Evolutionary conservation across 2,329 filamentous ascomycete species (phyloP).

Genomic region (Verticillium alfalfae): DNA sequence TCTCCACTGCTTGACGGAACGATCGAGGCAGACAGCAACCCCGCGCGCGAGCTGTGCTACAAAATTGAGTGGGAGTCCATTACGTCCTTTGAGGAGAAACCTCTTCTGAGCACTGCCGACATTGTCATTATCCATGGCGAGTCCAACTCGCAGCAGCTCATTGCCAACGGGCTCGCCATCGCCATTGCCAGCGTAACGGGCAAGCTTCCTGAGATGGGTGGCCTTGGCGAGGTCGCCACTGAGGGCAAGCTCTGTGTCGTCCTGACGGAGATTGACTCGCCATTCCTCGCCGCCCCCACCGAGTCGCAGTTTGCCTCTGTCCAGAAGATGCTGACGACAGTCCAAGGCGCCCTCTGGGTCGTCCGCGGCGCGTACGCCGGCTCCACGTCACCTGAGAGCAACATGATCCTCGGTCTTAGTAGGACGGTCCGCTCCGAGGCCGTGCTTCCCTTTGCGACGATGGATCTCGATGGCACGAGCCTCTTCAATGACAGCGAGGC

Average conservation of each 20-base stretch:
- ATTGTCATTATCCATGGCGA: conserved; percentile 13
- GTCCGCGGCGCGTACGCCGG: conserved; percentile 30
- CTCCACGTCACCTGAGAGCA: conserved; percentile 28
- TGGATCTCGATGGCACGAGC: conserved; percentile 36
- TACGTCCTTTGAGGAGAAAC: conserved; percentile 4
- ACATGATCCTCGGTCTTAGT: conserved; percentile 39
- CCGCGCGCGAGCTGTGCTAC: conserved; percentile 14
- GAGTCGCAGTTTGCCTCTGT: conserved; percentile 28
- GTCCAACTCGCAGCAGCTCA: conserved; percentile 9
- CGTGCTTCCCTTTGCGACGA: conserved; percentile 33
- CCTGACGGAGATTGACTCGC: conserved; percentile 36
- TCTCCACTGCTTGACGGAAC: conserved; percentile 13
- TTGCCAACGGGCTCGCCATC: conserved; percentile 9
- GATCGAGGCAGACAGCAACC: conserved; percentile 8
- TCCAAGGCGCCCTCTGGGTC: conserved; percentile 32
- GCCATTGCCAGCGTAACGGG: conserved; percentile 10
- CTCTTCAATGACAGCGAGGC: conserved; percentile 19
- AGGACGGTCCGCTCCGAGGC: conserved; percentile 41
- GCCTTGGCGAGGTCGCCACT: conserved; percentile 15
- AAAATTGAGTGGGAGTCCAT: conserved; percentile 16
- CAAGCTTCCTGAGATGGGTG: conserved; percentile 11
- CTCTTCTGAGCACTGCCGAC: conserved; percentile 7
- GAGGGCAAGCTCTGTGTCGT: conserved; percentile 28
- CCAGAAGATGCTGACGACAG: conserved; percentile 26
- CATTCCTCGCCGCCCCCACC: conserved; percentile 33